Conservation (phyloP, 495 filamentous ascomycete species). For the Terfezia boudieri region DNA sequence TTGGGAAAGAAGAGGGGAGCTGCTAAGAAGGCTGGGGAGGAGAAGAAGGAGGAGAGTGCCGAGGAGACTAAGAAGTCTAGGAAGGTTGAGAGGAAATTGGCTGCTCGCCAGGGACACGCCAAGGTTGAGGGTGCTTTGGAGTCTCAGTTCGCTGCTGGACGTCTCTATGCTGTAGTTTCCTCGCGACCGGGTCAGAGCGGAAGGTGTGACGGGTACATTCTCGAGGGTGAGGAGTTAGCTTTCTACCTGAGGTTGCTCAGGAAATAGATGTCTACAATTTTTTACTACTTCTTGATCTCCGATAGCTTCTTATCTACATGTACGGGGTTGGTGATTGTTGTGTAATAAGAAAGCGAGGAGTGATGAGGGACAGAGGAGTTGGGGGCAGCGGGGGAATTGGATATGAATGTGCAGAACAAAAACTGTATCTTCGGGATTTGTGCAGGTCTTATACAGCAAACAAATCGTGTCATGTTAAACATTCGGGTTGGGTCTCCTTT, state of each 20-base stretch:
- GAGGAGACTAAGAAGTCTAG: slow-evolving; percentile 36
- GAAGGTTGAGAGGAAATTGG: slow-evolving; percentile 86
- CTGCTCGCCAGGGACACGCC: slow-evolving; percentile 57
- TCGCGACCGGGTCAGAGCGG: slow-evolving; percentile 91
- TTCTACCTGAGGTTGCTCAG: slow-evolving; percentile 98
- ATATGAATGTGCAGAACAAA: too few species aligned
- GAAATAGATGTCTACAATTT: slow-evolving; percentile 44
- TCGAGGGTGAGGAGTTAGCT: slow-evolving; percentile 96
- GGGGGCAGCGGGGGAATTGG: too few species aligned
- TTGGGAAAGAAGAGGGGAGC: slow-evolving; percentile 75
- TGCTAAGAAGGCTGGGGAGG: slow-evolving; percentile 39
- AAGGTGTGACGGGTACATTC: slow-evolving; percentile 86
- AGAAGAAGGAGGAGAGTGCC: slow-evolving; percentile 36
- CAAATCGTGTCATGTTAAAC: too few species aligned
- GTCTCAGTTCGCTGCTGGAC: slow-evolving; percentile 97
- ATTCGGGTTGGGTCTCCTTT: too few species aligned
- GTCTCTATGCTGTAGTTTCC: slow-evolving; percentile 77
- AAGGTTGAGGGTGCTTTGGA: slow-evolving; percentile 87
- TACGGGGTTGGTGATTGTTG: too few species aligned
- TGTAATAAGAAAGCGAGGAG: too few species aligned
- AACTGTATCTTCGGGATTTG: too few species aligned
- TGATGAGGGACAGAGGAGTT: too few species aligned
- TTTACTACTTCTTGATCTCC: too few species aligned
- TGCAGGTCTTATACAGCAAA: too few species aligned
- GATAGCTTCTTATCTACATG: too few species aligned